A percentile compares a stretch with the other conserved stretches of the same genome.
These are phyloP conservation scores for Helotiales sp. DNA, from an alignment of 2,329 filamentous ascomycete genomes.

Conservation along the genomic window DNA sequence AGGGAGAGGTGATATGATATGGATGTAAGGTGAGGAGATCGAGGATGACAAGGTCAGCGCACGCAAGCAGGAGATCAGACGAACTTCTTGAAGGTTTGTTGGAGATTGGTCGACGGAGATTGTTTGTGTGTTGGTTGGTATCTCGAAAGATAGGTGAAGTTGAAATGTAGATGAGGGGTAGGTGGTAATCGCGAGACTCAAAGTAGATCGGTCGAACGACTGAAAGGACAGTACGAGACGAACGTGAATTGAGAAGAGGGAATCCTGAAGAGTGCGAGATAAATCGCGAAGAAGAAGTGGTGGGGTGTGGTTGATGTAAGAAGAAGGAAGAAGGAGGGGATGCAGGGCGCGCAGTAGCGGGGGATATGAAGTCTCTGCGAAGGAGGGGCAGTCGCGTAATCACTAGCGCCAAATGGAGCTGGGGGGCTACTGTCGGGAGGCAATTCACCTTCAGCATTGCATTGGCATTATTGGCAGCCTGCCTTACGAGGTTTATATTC, in stretches of 20 bases:
- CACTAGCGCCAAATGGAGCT: conserved; percentile 9
- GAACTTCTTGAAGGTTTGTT: conserved; percentile 35
- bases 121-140: neutral
- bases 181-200: conserved; percentile 21
- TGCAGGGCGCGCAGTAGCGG: conserved; percentile 21
- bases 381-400: conserved; percentile 18
- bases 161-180: conserved; percentile 3
- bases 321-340: conserved; percentile 19
- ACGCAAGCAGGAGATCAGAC: conserved; percentile 37
- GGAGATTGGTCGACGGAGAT: conserved; percentile 12
- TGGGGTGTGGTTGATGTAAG: conserved; percentile 17
- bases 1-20: conserved; percentile 32
- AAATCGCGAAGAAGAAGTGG: conserved; percentile 11
- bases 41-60: conserved; percentile 31
- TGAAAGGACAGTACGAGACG: conserved; percentile 35
- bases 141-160: conserved; percentile 8
- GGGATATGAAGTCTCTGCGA: conserved; percentile 23
- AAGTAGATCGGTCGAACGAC: conserved; percentile 28
- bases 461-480: neutral
- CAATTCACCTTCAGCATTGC: neutral
- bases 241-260: conserved; percentile 8
- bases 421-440: neutral
- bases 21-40: conserved; percentile 15
- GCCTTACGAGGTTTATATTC: too few relatives aligned
- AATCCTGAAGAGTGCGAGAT: conserved; percentile 18